A percentile compares a stretch with the other conserved stretches of the same genome.
Conservation (phyloP, 1,139 yeast species). For the Taphrina flavorubra region DNA sequence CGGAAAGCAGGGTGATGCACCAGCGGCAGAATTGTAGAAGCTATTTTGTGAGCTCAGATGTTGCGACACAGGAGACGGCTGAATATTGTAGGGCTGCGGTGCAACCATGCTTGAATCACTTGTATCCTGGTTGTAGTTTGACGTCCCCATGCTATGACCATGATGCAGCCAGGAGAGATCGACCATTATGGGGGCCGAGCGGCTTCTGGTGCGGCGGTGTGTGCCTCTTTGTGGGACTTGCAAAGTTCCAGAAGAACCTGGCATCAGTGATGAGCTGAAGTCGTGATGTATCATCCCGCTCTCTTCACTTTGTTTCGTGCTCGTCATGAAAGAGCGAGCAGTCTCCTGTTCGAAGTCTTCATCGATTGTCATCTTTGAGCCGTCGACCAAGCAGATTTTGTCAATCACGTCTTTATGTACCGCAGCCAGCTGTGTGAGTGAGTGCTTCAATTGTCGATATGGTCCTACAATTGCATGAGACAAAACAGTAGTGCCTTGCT, state of each 20-base stretch:
- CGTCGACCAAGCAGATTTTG: no score
- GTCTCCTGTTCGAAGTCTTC: no score
- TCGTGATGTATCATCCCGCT: not conserved
- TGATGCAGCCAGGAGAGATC: constrained; percentile 43
- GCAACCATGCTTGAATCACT: not conserved
- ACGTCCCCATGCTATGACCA: constrained; percentile 21
- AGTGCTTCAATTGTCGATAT: constrained; percentile 11
- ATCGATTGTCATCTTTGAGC: no score
- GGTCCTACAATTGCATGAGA: constrained; percentile 49
- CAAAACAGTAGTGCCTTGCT: constrained; percentile 48
- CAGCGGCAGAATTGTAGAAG: not conserved
- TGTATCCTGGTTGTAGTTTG: constrained; percentile 7
- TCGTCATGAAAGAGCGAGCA: no score
- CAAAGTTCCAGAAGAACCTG: not conserved
- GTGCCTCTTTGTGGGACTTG: not conserved
- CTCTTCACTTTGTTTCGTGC: no score
- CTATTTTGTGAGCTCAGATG: not conserved
- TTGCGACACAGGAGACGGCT: not conserved
- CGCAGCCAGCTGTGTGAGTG: constrained; percentile 7
- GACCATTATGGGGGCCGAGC: constrained; percentile 45
- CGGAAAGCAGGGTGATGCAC: not conserved
- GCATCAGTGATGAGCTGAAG: not conserved
- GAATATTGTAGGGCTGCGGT: not conserved
- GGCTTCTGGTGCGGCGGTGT: constrained; percentile 46
- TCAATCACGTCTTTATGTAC: not conserved